phyloP scores from a whole-genome alignment of 2,329 filamentous ascomycete genomes.

The Fusarium sp. region DNA sequence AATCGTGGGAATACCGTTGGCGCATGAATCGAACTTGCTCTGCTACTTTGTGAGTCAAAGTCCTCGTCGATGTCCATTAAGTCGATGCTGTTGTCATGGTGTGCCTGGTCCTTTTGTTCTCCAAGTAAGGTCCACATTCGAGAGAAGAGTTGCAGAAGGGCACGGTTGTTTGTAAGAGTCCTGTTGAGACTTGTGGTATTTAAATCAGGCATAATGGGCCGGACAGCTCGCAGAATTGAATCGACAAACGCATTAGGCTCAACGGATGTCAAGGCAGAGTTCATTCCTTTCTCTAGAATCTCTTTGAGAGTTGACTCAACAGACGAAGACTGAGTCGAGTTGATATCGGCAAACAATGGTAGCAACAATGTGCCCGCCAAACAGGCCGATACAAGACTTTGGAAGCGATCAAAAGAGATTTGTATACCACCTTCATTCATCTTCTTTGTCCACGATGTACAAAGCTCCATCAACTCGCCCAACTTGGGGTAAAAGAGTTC shows the following conservation, averaged over 20 bases:
- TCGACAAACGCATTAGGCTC: constrained; percentile 59
- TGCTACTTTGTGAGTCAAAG: constrained; percentile 68
- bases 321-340: constrained; percentile 59
- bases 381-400: constrained; percentile 61
- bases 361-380: constrained; percentile 57
- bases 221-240: constrained; percentile 55
- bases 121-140: constrained; percentile 48
- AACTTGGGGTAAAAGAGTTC: constrained; percentile 65
- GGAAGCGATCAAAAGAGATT: constrained; percentile 62
- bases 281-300: constrained; percentile 53
- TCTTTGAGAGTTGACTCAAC: constrained; percentile 55
- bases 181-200: constrained; percentile 49
- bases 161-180: constrained; percentile 51
- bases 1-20: constrained; percentile 57
- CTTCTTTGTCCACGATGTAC: constrained; percentile 57
- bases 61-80: constrained; percentile 74
- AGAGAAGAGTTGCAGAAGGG: constrained; percentile 56
- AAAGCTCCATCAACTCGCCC: constrained; percentile 58
- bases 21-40: constrained; percentile 51
- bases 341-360: constrained; percentile 57
- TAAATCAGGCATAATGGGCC: constrained; percentile 58
- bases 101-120: constrained; percentile 29
- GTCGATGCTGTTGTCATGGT: constrained; percentile 54
- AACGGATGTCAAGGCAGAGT: constrained; percentile 53
- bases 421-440: constrained; percentile 57